These are phyloP conservation scores for Cordyceps javanica DNA, from an alignment of 2,329 filamentous ascomycete genomes.

Conservation along the genomic window DNA sequence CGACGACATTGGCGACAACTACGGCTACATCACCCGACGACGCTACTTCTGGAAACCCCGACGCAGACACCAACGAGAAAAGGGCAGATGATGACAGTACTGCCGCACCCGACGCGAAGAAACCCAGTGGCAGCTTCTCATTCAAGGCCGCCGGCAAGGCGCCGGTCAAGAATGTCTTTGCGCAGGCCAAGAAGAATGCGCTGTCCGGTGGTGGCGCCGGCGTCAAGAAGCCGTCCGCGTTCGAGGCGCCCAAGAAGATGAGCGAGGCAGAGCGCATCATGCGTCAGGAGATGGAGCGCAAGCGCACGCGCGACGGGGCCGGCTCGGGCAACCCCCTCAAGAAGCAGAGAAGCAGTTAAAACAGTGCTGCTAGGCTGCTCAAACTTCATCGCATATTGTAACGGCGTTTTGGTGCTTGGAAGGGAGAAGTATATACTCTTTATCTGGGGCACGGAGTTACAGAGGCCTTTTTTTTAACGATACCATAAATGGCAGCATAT, in stretches of 20 bases:
- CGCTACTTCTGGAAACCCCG: slow-evolving; percentile 18
- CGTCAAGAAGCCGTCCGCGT: slow-evolving; percentile 53
- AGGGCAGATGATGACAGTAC: slow-evolving; percentile 14
- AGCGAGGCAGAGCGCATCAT: slow-evolving; percentile 85
- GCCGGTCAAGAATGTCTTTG: slow-evolving; percentile 74
- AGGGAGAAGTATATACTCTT: background rate
- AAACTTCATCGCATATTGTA: background rate
- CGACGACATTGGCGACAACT: slow-evolving; percentile 12
- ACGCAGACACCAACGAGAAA: slow-evolving; percentile 12
- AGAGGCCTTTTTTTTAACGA: slow-evolving; percentile 20
- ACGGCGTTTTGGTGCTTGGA: background rate
- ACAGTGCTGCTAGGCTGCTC: background rate
- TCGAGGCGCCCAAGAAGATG: slow-evolving; percentile 71
- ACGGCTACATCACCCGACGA: too few relatives aligned
- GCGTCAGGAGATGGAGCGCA: slow-evolving; percentile 74
- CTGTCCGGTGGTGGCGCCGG: slow-evolving; percentile 47
- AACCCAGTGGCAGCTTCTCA: slow-evolving; percentile 42
- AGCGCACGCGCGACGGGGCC: slow-evolving; percentile 47
- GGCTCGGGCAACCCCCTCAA: slow-evolving; percentile 43
- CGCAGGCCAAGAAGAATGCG: slow-evolving; percentile 61
- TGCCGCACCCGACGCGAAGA: slow-evolving; percentile 15
- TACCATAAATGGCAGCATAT: slow-evolving; percentile 22
- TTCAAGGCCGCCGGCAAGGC: slow-evolving; percentile 59
- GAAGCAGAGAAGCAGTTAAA: slow-evolving; percentile 38
- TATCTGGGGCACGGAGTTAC: background rate